Percentiles rank a stretch among this genome's conserved stretches.
These are phyloP conservation scores for Keqinozyma sinolaborantium DNA, from an alignment of 1,139 yeast species.

Conservation along the genomic window DNA sequence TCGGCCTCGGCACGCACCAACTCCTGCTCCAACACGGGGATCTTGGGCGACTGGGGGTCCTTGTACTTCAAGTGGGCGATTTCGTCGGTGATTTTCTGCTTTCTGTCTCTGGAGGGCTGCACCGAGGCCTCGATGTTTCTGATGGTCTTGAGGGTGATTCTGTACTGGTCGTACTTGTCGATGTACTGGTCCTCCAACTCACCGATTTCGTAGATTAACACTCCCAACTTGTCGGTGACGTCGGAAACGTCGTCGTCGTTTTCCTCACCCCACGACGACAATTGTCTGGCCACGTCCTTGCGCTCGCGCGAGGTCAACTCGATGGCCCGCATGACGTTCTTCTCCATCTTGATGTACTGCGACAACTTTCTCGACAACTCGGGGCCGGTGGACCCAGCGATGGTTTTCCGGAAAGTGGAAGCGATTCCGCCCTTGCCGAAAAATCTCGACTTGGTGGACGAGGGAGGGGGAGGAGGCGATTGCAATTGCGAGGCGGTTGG, in stretches of 20 bases:
- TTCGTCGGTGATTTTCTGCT: conserved; percentile 80
- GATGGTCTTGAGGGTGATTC: conserved; percentile 75
- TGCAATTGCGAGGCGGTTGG: conserved; percentile 81
- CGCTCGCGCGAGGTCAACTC: conserved; percentile 78
- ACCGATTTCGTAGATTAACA: conserved; percentile 76
- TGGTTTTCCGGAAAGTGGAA: conserved; percentile 60
- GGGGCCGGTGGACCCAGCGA: conserved; percentile 77
- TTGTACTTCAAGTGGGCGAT: conserved; percentile 80
- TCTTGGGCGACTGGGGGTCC: conserved; percentile 81
- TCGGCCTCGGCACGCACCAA: conserved; percentile 90
- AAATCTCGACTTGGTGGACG: conserved; percentile 64
- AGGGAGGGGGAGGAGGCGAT: conserved; percentile 77
- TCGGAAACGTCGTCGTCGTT: conserved; percentile 84
- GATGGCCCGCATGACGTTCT: conserved; percentile 74
- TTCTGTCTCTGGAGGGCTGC: conserved; percentile 84
- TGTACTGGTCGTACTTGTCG: conserved; percentile 82
- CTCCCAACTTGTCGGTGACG: conserved; percentile 84
- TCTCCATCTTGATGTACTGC: conserved; percentile 76
- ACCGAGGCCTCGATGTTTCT: conserved; percentile 85
- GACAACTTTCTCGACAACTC: conserved; percentile 75
- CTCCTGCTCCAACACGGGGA: conserved; percentile 80
- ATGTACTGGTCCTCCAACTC: conserved; percentile 86
- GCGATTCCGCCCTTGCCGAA: conserved; percentile 73
- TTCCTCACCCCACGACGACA: conserved; percentile 81
- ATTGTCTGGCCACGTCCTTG: conserved; percentile 79